These are phyloP conservation scores for Vanrija sp. DNA, from an alignment of 1,284 basidiomycete genomes.

Conservation along the genomic window DNA sequence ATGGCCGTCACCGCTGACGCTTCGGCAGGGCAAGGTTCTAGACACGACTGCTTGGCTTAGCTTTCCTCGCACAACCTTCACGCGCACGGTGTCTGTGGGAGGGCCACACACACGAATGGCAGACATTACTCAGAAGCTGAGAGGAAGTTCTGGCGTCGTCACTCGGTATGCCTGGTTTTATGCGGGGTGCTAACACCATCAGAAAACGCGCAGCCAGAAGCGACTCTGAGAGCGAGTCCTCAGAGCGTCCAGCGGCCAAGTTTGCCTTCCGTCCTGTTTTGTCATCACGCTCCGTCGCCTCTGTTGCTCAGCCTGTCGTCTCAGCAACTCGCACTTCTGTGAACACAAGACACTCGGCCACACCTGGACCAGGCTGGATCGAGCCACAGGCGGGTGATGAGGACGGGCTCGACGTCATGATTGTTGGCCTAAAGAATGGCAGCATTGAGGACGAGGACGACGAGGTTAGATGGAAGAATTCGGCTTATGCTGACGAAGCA, in stretches of 20 bases:
- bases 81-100: conserved; percentile 4
- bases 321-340: neutral
- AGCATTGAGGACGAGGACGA: conserved; percentile 11
- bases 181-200: neutral
- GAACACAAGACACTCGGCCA: conserved; percentile 26
- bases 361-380: conserved; percentile 33
- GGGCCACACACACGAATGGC: conserved; percentile 12
- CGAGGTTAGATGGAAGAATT: neutral
- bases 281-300: no score
- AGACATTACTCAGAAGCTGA: conserved; percentile 29
- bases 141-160: no score
- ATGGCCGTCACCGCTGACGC: neutral
- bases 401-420: conserved; percentile 40
- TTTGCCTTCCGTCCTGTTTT: no score
- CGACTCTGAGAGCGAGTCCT: conserved; percentile 40
- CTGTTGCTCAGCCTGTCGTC: no score
- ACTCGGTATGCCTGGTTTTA: no score
- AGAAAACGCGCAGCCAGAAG: conserved; percentile 23
- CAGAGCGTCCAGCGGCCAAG: conserved; percentile 5
- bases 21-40: conserved; percentile 19
- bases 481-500: neutral
- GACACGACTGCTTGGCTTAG: conserved; percentile 26
- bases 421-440: conserved; percentile 33
- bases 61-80: conserved; percentile 29
- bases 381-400: conserved; percentile 8